phyloP scores from a whole-genome alignment of 75 land plant genomes.

The Isoetes taiwanensis region DNA sequence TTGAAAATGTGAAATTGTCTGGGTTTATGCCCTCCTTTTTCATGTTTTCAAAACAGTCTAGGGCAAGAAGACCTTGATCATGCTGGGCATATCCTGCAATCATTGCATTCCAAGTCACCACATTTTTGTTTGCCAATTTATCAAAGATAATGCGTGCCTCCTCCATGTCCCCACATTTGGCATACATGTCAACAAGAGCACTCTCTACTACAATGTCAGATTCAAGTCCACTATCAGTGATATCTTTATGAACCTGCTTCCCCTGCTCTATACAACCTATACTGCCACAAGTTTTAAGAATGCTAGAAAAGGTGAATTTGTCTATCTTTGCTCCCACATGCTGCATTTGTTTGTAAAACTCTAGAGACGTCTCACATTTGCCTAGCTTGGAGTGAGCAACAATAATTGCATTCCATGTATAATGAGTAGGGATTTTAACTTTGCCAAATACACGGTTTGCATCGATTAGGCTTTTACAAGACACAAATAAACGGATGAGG shows the following conservation, averaged over 20 bases:
- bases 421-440: background rate
- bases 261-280: constrained; percentile 29
- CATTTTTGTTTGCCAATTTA: constrained; percentile 10
- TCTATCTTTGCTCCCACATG: constrained; percentile 15
- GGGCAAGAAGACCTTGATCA: constrained; percentile 9
- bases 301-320: constrained; percentile 34
- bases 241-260: constrained; percentile 30
- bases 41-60: constrained; percentile 23
- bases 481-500: too few relatives aligned
- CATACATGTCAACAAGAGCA: constrained; percentile 37
- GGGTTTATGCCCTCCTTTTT: constrained; percentile 12
- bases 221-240: constrained; percentile 17
- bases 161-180: constrained; percentile 29
- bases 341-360: constrained; percentile 30
- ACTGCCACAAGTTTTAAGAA: constrained; percentile 38
- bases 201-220: constrained; percentile 17
- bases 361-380: constrained; percentile 23
- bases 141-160: constrained; percentile 20
- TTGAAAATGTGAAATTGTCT: constrained; percentile 16
- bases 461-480: too few relatives aligned
- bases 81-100: constrained; percentile 29
- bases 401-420: constrained; percentile 1
- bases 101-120: constrained; percentile 32
- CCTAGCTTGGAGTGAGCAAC: background rate
- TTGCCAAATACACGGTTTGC: constrained; percentile 4